These are phyloP conservation scores for Cutaneotrichosporon sp. DNA, from an alignment of 1,284 basidiomycete species.

Conservation along the genomic window DNA sequence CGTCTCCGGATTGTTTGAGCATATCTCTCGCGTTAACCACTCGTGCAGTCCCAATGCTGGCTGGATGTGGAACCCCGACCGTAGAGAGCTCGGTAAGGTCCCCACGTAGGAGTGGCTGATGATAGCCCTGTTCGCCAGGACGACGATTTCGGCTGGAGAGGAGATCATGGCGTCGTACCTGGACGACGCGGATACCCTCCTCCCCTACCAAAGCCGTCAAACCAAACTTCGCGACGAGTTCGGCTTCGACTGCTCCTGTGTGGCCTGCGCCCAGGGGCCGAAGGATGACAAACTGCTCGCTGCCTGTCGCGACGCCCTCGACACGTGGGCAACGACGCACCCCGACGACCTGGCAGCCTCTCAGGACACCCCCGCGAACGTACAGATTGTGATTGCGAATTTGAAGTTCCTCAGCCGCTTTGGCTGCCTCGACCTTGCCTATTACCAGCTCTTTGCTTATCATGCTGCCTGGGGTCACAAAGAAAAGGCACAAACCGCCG, in stretches of 20 bases:
- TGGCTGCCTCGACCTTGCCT: not conserved
- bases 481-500: not conserved
- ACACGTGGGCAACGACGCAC: not conserved
- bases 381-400: not conserved
- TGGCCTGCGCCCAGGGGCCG: not conserved
- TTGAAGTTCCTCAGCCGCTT: not conserved
- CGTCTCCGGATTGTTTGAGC: slow-evolving; percentile 20
- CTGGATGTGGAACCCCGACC: slow-evolving; percentile 23
- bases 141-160: slow-evolving; percentile 7
- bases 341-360: not conserved
- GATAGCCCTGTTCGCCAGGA: slow-evolving; percentile 17
- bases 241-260: slow-evolving; percentile 9
- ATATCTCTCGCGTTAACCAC: slow-evolving; percentile 24
- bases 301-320: not conserved
- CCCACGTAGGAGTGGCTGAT: not conserved
- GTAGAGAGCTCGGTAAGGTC: slow-evolving; percentile 12
- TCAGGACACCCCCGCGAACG: not conserved
- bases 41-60: slow-evolving; percentile 24
- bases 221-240: not conserved
- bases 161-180: slow-evolving; percentile 25
- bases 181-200: not conserved
- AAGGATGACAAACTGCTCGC: not conserved
- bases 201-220: not conserved
- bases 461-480: not conserved
- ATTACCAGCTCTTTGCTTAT: not conserved